A percentile compares a stretch with the other conserved stretches of the same genome.
Conservation (phyloP, 257 asterid species). For the Catharanthus roseus region DNA sequence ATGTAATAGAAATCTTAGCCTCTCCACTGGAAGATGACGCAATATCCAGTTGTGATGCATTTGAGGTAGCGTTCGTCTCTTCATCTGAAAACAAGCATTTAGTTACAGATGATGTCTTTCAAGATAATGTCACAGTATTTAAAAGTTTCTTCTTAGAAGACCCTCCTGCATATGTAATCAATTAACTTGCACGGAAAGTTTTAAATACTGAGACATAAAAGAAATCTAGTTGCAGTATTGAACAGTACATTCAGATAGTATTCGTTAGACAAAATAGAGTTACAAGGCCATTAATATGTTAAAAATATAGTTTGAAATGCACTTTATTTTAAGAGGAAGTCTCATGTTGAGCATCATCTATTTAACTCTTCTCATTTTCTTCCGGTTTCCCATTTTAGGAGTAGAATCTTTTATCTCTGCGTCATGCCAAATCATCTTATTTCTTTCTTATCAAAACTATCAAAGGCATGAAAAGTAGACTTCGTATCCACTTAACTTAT, state of each 20-base stretch:
- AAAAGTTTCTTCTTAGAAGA: too few species aligned
- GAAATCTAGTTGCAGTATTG: not conserved
- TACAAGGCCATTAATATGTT: not conserved
- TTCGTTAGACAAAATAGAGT: not conserved
- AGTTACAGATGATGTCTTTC: slow-evolving; percentile 19
- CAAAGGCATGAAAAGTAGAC: not conserved
- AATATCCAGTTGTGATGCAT: slow-evolving; percentile 24
- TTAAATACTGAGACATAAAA: not conserved
- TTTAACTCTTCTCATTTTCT: not conserved
- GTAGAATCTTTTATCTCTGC: not conserved
- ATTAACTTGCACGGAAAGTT: not conserved
- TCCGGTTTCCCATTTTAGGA: not conserved
- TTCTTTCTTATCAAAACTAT: not conserved
- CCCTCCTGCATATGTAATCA: too few species aligned
- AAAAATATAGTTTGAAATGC: not conserved
- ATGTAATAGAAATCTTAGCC: slow-evolving; percentile 23
- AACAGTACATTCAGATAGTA: not conserved
- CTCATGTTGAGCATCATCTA: not conserved
- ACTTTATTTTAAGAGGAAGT: not conserved
- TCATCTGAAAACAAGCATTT: slow-evolving; percentile 15
- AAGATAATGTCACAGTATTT: too few species aligned
- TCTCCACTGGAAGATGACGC: slow-evolving; percentile 36
- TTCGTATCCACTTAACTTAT: not conserved
- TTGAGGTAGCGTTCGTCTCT: slow-evolving; percentile 9
- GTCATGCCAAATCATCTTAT: not conserved